Conservation (phyloP, 768 basidiomycete species). For the Hericium coralloides region DNA sequence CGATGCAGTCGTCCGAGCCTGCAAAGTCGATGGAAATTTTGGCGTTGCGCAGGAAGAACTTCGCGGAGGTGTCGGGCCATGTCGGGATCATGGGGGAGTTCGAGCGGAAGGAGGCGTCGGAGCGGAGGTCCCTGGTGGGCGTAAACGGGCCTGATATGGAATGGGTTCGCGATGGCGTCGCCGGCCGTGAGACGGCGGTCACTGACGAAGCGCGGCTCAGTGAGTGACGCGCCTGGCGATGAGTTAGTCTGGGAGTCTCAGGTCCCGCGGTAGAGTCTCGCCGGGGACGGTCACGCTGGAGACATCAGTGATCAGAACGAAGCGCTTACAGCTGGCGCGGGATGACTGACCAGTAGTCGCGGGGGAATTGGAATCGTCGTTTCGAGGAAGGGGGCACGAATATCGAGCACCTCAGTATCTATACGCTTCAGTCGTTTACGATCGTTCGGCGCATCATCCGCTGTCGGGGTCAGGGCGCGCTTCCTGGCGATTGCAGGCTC, state of each 20-base stretch:
- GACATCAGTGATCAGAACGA: not conserved
- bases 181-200: not conserved
- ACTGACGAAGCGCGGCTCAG: slow-evolving; percentile 2
- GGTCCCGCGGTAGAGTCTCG: not conserved
- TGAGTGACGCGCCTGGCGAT: not conserved
- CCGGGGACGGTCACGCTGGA: not conserved
- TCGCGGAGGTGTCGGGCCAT: slow-evolving; percentile 9
- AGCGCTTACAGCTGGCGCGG: not conserved
- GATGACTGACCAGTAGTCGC: not conserved
- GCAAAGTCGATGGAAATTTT: slow-evolving; percentile 12
- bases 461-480: not conserved
- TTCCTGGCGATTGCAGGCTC: not conserved
- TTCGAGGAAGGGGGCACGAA: not conserved
- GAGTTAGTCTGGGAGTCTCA: slow-evolving; percentile 1
- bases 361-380: not conserved
- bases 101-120: slow-evolving; percentile 2
- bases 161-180: not conserved
- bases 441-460: not conserved
- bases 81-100: slow-evolving; percentile 6
- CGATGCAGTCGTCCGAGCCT: not conserved
- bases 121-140: not conserved
- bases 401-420: not conserved
- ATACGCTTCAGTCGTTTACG: not conserved
- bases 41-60: slow-evolving; percentile 4
- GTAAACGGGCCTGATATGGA: not conserved